Evolutionary conservation across 1,139 yeast species (phyloP), one percentile per base, ranked within the genome.

Genomic region (Arxiozyma slooffiae): DNA sequence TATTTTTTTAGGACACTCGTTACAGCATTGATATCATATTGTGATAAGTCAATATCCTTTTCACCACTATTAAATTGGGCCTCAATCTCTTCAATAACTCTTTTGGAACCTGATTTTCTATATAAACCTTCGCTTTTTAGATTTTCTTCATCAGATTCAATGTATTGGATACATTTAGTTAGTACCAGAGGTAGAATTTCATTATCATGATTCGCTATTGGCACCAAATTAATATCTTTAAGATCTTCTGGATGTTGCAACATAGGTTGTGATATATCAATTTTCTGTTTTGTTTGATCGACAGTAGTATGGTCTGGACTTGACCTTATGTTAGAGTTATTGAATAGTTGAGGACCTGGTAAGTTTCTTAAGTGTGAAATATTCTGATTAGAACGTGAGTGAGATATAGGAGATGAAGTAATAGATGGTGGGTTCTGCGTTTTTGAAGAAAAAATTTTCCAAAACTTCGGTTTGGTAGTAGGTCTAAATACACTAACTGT

Each of bases 1-100:
- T 90, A 92, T 62, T 96, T 78, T 66, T 92, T 92, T 58, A 90
- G 73, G 2, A 94, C 88, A 47, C 92, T 81, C 0, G 97, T 85
- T 2, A 89, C 82, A 0, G 95, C 96, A 66, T 88, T 82, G 39
- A 90, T 81, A 71, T 92, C 97, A 52, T 81, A 82, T 46, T 71
- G 71, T 18, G 53, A 48, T 4, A 75, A 66, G 30, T 76, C 78
- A 22, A 76, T 74, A 38, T 51, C 51, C 7, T 64, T 57, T 16
- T 56, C 76, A 55, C 64, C 69, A 17, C 53, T 52, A 6, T 58
- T 54, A 24, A 71, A 64, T 20, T 59, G 75, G 53, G 63, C 52
- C 47, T 65, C 69, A 22, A 64, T 55, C 34, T 59, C 58, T 43
- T 66, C 69, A 30, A 66, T 60, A 17, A 60, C 67, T 56, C 87